Evolutionary conservation across 345 rosid species (phyloP), one percentile per base, ranked within the genome.

Genomic region (Pugionium cornutum): DNA sequence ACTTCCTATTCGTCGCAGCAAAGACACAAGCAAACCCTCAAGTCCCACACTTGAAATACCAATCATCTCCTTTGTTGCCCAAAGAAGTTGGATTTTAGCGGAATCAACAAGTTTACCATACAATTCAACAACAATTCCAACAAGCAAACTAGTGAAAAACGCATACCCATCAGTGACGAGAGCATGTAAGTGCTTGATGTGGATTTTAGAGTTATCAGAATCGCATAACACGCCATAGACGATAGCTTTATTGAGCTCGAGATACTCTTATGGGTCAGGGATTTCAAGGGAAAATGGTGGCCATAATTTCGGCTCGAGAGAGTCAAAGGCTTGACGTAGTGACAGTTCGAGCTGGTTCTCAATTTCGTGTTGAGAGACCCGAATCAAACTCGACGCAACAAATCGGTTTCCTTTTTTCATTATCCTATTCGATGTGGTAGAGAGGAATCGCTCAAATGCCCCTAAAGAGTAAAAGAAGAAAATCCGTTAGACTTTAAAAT

Each of bases 11-110:
- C 81, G 76, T 79, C 98, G 75, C 58, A 92, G 61, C 58, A 92
- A 69, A 33, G 70, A 68, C 27, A 80, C 78, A 63, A 89, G 43
- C 66, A 89, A 73, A 29, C 66, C 80, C 62, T 82, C 83, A 53
- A 82, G 39, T 8, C 94, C 88, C 2, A 75, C 71, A 2, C 82
- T 91, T 2, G 82, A 80, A 59, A 89, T 96, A 72, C 58, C 82
- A 37, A 87, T 57, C 89, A 89, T 80, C 75, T 81, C 88, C 66
- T 75, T 78, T 4, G 81, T 75, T 34, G 76, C 83, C 91, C 91
- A 92, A 2, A 92, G 5, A 31, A 92, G 53, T 74, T 87, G 94
- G 11, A 37, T 42, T 27, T 82, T 87, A 18, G 70, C 87, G 1
- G 84, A 72, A 47, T 81, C 91, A 56, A 76, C 61, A 40, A 92